Conservation (phyloP, 305 asterid genomes). For the Fraxinus dipetala region DNA sequence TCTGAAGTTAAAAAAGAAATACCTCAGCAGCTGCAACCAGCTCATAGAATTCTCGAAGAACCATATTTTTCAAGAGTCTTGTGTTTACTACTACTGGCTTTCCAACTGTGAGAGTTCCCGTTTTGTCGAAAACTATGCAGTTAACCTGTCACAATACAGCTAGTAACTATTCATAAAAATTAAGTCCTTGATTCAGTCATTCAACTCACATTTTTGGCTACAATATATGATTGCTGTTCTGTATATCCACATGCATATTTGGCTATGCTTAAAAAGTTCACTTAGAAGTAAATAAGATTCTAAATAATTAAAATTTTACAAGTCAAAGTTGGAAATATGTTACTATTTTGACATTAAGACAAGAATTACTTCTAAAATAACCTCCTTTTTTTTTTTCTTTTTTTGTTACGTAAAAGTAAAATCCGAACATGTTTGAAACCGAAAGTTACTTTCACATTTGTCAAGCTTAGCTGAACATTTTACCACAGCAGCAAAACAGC, state of each 20-base stretch:
- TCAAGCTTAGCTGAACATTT: background rate
- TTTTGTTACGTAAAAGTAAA: background rate
- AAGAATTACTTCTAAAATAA: background rate
- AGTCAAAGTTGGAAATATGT: background rate
- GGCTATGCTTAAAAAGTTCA: background rate
- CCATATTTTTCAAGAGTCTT: slow-evolving; percentile 33
- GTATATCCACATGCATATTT: background rate
- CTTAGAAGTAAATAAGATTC: background rate
- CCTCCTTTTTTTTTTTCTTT: background rate
- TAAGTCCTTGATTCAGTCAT: background rate
- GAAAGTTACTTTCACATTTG: background rate
- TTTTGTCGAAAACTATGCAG: slow-evolving; percentile 60
- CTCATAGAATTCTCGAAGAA: slow-evolving; percentile 33
- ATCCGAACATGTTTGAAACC: background rate
- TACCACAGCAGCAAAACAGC: background rate
- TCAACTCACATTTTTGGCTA: background rate
- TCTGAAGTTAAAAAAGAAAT: background rate
- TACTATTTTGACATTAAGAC: background rate
- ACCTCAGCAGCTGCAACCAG: slow-evolving; percentile 61
- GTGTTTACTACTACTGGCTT: slow-evolving; percentile 49
- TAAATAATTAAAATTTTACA: background rate
- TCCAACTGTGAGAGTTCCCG: slow-evolving; percentile 61
- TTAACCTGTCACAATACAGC: slow-evolving; percentile 38
- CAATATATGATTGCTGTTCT: background rate
- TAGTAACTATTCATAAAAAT: background rate